These are phyloP conservation scores for Phytophthora ohioensis DNA, from an alignment of 352 stramenopile species.

Conservation along the genomic window DNA sequence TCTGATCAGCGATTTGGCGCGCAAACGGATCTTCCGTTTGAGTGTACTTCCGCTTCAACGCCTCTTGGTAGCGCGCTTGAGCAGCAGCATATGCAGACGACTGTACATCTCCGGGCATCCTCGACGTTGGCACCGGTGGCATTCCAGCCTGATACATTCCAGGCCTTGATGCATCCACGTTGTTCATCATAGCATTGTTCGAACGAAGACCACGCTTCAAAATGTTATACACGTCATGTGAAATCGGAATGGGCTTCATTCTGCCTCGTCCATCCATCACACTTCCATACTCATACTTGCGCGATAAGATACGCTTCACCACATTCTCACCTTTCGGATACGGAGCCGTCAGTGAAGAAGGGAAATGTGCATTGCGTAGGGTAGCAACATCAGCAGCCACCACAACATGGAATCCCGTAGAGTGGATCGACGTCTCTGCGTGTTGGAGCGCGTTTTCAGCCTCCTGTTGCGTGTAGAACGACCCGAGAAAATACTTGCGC, in stretches of 20 bases:
- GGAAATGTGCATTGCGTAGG: constrained; percentile 45
- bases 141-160: constrained; percentile 32
- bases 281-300: constrained; percentile 64
- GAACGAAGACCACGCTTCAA: constrained; percentile 42
- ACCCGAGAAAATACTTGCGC: constrained; percentile 59
- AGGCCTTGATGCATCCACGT: constrained; percentile 24
- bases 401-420: constrained; percentile 45
- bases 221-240: constrained; percentile 54
- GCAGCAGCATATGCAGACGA: constrained; percentile 33
- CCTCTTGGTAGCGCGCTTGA: constrained; percentile 43
- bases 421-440: constrained; percentile 43
- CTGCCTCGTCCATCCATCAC: constrained; percentile 43
- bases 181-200: constrained; percentile 32
- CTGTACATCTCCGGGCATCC: constrained; percentile 38
- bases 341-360: constrained; percentile 41
- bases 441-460: constrained; percentile 55
- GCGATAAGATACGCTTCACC: constrained; percentile 49
- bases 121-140: constrained; percentile 26
- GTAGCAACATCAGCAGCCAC: constrained; percentile 33
- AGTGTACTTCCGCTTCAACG: constrained; percentile 46
- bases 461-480: constrained; percentile 55
- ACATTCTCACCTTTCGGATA: constrained; percentile 55
- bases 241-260: constrained; percentile 49
- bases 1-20: constrained; percentile 40
- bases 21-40: constrained; percentile 37